Base-by-base conservation (phyloP, 2,329 filamentous ascomycete species). In the Penicillium sp. region DNA sequence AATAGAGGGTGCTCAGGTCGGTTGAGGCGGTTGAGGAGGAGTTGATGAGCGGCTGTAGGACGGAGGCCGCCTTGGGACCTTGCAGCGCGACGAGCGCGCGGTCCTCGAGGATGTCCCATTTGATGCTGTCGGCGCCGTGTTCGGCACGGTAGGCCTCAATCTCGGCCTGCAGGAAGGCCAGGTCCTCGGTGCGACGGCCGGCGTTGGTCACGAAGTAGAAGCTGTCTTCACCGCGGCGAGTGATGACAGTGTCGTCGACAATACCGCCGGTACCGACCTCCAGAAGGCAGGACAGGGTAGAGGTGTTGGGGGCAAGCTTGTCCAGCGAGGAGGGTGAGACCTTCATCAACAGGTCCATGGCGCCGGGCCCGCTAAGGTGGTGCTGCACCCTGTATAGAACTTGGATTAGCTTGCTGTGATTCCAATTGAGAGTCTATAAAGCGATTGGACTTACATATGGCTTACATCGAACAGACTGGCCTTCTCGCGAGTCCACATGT, bases 181-280 rank as follows among this genome's bases (percentile, higher is more conserved):
- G 77, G 72, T 97, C 92, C 75, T 96, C 96, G 41, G 90, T 86
- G 46, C 90, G 81, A 71, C 91, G 95, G 32, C 84, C 93, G 24
- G 92, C 93, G 69, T 98, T 98, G 56, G 91, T 95, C 53, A 98
- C 93, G 50, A 97, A 84, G 72, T 96, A 95, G 76, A 91, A 97
- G 46, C 80, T 72, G 50, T 89, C 81, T 47, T 80, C 78, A 24
- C 77, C 80, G n/a, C 95, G 78, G 53, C 87, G 81, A 5, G 91
- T 95, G 64, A 98, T 85, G 61, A 98, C 86, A 4, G 88, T 90
- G 73, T 98, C 93, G 67, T 98, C 93, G 42, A 95, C 84, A 60
- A 98, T 97, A 43, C 93, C 93, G 37, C 93, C 93, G 0, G 85
- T 91, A 10, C 75, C 77, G 4, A 86, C 83, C 72, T 88, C 87